Evolutionary conservation across 768 basidiomycete species (phyloP).

Genomic region (Cyclocybe aegerita): DNA sequence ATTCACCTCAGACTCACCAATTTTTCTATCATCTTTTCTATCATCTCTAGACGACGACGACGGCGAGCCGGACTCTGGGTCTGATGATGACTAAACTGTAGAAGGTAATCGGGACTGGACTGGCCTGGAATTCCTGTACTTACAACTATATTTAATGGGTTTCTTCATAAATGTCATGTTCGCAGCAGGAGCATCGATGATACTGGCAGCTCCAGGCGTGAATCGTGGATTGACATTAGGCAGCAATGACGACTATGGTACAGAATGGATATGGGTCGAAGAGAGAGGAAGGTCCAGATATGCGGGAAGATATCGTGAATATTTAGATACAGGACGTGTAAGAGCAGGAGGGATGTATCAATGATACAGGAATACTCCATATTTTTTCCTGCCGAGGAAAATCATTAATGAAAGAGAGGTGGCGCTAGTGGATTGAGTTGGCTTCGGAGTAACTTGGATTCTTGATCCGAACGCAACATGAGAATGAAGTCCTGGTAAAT

Average conservation of each 20-base stretch:
- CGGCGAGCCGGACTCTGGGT: conserved; percentile 21
- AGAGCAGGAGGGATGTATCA: neutral
- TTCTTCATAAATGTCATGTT: no score
- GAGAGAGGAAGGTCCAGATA: conserved; percentile 1
- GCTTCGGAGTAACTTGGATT: no score
- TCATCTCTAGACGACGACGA: conserved; percentile 26
- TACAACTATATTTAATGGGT: conserved; percentile 2
- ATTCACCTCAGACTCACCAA: neutral
- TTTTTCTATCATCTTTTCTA: neutral
- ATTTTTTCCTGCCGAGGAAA: no score
- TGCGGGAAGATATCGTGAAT: neutral
- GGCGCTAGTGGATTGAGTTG: no score
- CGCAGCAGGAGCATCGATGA: no score
- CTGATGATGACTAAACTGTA: conserved; percentile 17
- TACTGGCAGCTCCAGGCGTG: neutral
- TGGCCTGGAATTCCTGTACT: neutral
- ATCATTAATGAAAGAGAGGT: no score
- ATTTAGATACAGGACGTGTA: neutral
- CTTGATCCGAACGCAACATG: no score
- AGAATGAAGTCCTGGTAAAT: no score
- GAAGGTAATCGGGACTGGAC: neutral
- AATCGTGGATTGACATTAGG: neutral
- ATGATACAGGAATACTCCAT: no score
- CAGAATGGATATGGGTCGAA: neutral
- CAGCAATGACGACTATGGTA: conserved; percentile 9